A percentile compares a stretch with the other conserved stretches of the same genome.
Evolutionary conservation across 768 basidiomycete genomes (phyloP).

Genomic region (Lanmaoa pseudosensibilis): DNA sequence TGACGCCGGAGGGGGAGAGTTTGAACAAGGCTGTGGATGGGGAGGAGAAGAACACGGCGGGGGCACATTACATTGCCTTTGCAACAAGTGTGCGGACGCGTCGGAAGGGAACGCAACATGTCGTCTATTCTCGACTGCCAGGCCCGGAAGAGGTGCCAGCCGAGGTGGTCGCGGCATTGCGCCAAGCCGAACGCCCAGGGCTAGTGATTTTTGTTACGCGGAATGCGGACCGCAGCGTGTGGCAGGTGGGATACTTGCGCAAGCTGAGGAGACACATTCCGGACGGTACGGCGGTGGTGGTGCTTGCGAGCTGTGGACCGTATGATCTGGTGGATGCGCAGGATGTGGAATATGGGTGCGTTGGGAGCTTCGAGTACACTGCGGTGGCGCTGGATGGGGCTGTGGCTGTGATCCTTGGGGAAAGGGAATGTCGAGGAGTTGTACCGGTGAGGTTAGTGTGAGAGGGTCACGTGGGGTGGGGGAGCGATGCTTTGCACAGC

Average conservation of each 20-base stretch:
- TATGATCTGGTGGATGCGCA: conserved; percentile 50
- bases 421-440: background rate
- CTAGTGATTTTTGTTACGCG: conserved; percentile 52
- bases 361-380: conserved; percentile 64
- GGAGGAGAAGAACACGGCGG: conserved; percentile 57
- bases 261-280: conserved; percentile 24
- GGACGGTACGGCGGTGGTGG: conserved; percentile 37
- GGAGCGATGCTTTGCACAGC: conserved; percentile 23
- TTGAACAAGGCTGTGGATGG: conserved; percentile 63
- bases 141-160: conserved; percentile 2
- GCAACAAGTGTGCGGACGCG: conserved; percentile 39
- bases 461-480: conserved; percentile 24
- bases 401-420: conserved; percentile 45
- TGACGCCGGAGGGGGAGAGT: conserved; percentile 59
- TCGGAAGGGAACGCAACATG: conserved; percentile 38
- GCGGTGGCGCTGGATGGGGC: conserved; percentile 47
- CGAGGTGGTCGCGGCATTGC: conserved; percentile 7
- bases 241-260: conserved; percentile 50
- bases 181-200: background rate
- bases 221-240: conserved; percentile 51
- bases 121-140: conserved; percentile 42
- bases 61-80: conserved; percentile 53
- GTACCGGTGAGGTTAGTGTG: conserved; percentile 19
- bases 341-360: conserved; percentile 34
- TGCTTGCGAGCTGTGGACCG: conserved; percentile 64